Base-by-base conservation (phyloP, 2,329 filamentous ascomycete species). In the Chaetomium globosum region DNA sequence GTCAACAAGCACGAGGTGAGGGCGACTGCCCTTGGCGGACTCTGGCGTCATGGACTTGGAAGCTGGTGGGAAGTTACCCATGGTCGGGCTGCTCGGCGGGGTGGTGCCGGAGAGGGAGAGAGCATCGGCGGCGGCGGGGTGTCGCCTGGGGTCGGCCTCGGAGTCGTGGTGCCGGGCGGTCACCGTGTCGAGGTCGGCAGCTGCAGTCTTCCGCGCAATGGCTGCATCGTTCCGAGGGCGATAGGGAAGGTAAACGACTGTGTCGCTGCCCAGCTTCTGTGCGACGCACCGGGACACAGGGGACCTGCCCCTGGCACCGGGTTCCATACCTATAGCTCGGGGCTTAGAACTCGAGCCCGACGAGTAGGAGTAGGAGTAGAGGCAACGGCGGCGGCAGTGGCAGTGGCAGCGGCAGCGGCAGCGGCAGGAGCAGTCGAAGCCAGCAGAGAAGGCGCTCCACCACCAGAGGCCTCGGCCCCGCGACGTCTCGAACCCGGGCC, bases 51-150 rank as follows among this genome's bases (percentile, higher is more conserved):
- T 49, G 43, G 65, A 63, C 53, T 68, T 65, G 49, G 65, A 43
- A 46, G 51, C 57, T 58, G 46, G 61, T 21, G 65, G 57, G 48
- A 67, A 69, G 60, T 52, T 67, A 58, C 59, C 31, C 63, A 69
- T 65, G 56, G 67, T 71, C 23, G 70, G 70, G 48, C 70, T 72
- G 63, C 59, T 71, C 23, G 70, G 70, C 13, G 70, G 68, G 23
- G 70, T 72, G 63, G 65, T 71, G 51, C 70, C 70, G 49, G 68
- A 68, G n/a, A 72, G 65, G 26, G 69, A 71, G 33, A 70, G 60
- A 19, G 69, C 67, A 54, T 71, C 69, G 64, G 64, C 61, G 36
- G 68, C 59, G 2, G 65, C 59, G 23, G 60, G 26, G 36, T 61
- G 57, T 51, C 31, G 48, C 49, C 39, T 60, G 31, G 48, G 46